phyloP scores from a whole-genome alignment of 192 early-diverging fungal species.

The Umbelopsis sp. region DNA sequence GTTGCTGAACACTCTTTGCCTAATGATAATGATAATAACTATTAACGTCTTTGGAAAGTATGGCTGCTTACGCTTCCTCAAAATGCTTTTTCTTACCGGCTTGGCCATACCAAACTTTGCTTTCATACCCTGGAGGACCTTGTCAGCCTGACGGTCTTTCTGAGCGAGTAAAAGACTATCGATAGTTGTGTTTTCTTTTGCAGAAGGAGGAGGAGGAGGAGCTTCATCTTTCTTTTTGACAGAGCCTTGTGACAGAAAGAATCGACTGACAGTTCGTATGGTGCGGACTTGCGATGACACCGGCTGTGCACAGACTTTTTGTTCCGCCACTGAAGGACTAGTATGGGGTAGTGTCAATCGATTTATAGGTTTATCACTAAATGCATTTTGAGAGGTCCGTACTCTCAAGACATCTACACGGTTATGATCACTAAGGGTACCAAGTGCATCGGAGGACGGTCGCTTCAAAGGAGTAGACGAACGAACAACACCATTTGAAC shows the following conservation, averaged over 20 bases:
- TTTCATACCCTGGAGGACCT: neutral
- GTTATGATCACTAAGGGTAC: too few species aligned
- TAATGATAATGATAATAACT: neutral
- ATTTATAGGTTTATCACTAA: neutral
- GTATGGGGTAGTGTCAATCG: neutral
- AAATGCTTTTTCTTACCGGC: neutral
- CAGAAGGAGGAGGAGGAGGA: neutral
- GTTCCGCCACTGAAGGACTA: neutral
- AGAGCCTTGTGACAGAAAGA: neutral
- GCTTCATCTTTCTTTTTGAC: neutral
- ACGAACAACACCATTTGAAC: neutral
- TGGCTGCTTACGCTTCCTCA: neutral
- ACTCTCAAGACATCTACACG: neutral
- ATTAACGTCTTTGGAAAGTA: too few species aligned
- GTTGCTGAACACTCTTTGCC: neutral
- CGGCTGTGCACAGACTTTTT: neutral
- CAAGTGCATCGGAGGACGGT: neutral
- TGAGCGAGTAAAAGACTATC: neutral
- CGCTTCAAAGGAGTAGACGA: neutral
- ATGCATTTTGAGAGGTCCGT: neutral
- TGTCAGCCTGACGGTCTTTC: neutral
- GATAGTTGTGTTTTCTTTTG: neutral
- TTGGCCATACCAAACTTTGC: neutral
- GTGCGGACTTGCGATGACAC: neutral
- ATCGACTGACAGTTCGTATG: conserved; percentile 4